Conservation (phyloP, 768 basidiomycete species). For the Leucocoprinus birnbaumii region DNA sequence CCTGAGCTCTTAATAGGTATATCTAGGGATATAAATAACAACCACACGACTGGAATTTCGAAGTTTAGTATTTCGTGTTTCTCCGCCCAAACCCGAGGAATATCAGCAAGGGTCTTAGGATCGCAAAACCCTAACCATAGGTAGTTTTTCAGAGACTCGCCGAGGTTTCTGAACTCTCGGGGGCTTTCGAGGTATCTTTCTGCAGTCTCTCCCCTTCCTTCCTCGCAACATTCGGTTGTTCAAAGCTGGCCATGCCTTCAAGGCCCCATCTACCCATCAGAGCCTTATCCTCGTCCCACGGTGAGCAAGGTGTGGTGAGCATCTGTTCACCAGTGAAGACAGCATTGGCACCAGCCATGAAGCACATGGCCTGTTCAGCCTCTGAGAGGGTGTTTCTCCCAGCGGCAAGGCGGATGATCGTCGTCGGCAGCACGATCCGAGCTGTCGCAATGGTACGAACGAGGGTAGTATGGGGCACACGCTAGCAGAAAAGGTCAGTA, state of each 20-base stretch:
- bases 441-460: conserved; percentile 95
- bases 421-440: conserved; percentile 84
- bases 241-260: conserved; percentile 88
- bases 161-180: background rate
- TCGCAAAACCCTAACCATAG: background rate
- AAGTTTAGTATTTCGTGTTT: no score
- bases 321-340: conserved; percentile 98
- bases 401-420: conserved; percentile 94
- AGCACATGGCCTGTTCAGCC: conserved; percentile 95
- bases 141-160: background rate
- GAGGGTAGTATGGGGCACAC: conserved; percentile 77
- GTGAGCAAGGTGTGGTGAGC: conserved; percentile 96
- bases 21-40: no score
- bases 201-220: conserved; percentile 43
- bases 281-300: conserved; percentile 96
- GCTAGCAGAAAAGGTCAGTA: conserved; percentile 41
- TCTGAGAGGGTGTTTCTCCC: conserved; percentile 88
- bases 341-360: conserved; percentile 98
- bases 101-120: no score
- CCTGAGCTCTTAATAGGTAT: no score
- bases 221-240: conserved; percentile 57
- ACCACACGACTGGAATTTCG: no score
- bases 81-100: no score
- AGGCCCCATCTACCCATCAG: conserved; percentile 95
- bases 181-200: conserved; percentile 3